A percentile compares a stretch with the other conserved stretches of the same genome.
phyloP scores from a whole-genome alignment of 1,284 basidiomycete species.

The Heliocybe sulcata region DNA sequence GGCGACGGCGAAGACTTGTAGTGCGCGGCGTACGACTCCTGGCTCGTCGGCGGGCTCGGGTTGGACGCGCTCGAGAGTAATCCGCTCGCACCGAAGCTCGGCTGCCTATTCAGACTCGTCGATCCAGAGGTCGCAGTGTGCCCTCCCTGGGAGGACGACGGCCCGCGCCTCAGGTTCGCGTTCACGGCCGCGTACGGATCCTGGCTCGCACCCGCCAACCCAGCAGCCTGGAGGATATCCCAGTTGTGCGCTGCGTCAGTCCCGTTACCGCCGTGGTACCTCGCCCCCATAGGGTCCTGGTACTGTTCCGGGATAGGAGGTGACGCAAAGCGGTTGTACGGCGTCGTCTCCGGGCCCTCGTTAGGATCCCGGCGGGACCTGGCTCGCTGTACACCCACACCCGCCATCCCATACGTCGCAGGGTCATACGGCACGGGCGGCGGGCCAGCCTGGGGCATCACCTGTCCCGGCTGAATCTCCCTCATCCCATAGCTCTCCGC shows the following conservation, averaged over 20 bases:
- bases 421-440: constrained; percentile 18
- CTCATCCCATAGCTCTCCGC: constrained; percentile 42
- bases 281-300: not conserved
- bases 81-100: constrained; percentile 6
- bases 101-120: not conserved
- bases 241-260: constrained; percentile 22
- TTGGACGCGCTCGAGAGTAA: not conserved
- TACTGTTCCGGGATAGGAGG: constrained; percentile 2
- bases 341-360: constrained; percentile 14
- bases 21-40: constrained; percentile 19
- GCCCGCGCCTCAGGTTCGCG: constrained; percentile 7
- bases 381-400: constrained; percentile 19
- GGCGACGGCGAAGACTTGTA: constrained; percentile 7
- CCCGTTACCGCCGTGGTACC: constrained; percentile 18
- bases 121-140: constrained; percentile 5
- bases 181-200: not conserved
- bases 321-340: constrained; percentile 26
- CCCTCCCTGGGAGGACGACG: constrained; percentile 3
- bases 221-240: constrained; percentile 1
- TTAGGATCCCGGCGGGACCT: constrained; percentile 13
- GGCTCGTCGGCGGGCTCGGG: constrained; percentile 6
- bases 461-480: constrained; percentile 29
- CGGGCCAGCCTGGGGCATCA: constrained; percentile 19
- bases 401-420: constrained; percentile 3
- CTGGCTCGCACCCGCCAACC: not conserved